These are phyloP conservation scores for Penicillium sp. DNA, from an alignment of 2,329 filamentous ascomycete species.

Conservation along the genomic window DNA sequence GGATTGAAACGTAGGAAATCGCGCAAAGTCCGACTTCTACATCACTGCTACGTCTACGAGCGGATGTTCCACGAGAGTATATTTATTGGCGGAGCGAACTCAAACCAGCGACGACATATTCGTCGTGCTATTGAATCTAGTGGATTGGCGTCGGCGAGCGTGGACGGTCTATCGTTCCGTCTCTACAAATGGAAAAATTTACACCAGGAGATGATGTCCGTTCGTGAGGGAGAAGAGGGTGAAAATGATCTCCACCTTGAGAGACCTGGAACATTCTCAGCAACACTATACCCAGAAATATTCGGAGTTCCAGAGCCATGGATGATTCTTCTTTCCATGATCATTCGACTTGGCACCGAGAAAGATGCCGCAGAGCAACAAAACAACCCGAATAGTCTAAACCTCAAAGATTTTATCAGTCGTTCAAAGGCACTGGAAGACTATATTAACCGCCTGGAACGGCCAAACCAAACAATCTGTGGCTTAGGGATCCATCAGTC, in stretches of 20 bases:
- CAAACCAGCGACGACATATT: conserved; percentile 15
- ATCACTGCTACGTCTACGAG: conserved; percentile 54
- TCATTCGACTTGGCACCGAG: conserved; percentile 50
- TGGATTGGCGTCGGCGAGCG: conserved; percentile 21
- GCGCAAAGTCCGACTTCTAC: conserved; percentile 48
- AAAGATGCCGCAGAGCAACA: conserved; percentile 38
- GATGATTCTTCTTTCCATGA: conserved; percentile 47
- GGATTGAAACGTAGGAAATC: conserved; percentile 47
- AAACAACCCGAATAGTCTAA: conserved; percentile 9
- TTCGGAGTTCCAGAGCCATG: conserved; percentile 51
- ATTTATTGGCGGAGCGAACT: conserved; percentile 23
- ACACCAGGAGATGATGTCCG: conserved; percentile 34
- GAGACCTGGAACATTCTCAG: conserved; percentile 42
- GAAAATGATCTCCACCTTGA: conserved; percentile 53
- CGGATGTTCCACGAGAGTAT: conserved; percentile 52
- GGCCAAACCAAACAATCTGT: conserved; percentile 18
- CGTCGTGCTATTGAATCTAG: conserved; percentile 38
- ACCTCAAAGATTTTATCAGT: conserved; percentile 35
- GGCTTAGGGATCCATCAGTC: conserved; percentile 22
- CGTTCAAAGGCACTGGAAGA: conserved; percentile 40
- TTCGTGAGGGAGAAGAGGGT: conserved; percentile 44
- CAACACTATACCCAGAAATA: conserved; percentile 51
- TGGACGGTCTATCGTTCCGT: conserved; percentile 34
- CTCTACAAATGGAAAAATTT: conserved; percentile 35
- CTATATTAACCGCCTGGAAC: conserved; percentile 25